Percentiles rank a stretch among this genome's conserved stretches.
Evolutionary conservation across 441 rosid species (phyloP).

Genomic region (Metrosideros polymorpha): DNA sequence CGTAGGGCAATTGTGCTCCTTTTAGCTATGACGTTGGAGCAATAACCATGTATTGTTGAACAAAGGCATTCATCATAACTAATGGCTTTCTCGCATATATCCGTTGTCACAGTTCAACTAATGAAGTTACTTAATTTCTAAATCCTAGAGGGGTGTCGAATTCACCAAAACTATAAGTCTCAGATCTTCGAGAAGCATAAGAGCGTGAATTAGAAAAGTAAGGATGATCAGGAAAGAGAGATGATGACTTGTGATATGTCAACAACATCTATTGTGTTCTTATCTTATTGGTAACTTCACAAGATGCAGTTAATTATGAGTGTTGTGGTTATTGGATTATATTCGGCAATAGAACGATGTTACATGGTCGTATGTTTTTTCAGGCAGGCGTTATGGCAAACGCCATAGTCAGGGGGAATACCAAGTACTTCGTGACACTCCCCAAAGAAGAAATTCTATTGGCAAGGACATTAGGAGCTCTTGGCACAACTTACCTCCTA

Average conservation of each 20-base stretch:
- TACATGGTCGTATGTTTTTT: neutral
- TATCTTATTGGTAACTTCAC: neutral
- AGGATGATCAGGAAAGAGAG: neutral
- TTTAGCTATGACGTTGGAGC: neutral
- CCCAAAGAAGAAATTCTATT: neutral
- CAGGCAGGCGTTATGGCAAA: slow-evolving; percentile 1
- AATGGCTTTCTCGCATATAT: neutral
- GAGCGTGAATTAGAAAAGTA: neutral
- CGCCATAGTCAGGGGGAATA: neutral
- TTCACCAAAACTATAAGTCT: neutral
- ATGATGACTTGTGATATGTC: neutral
- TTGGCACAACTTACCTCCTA: neutral
- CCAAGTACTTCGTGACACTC: neutral
- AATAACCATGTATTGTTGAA: neutral
- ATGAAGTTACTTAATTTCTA: neutral
- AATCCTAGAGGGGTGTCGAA: neutral
- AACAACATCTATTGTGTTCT: neutral
- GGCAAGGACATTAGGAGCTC: neutral
- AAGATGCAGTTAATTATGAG: neutral
- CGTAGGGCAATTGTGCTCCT: neutral
- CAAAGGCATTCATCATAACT: neutral
- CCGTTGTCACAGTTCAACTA: neutral
- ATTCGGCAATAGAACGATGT: neutral
- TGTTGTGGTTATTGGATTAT: neutral
- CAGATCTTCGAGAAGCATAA: neutral